Evolutionary conservation across 441 rosid genomes (phyloP).

Genomic region (Biscutella laevigata): DNA sequence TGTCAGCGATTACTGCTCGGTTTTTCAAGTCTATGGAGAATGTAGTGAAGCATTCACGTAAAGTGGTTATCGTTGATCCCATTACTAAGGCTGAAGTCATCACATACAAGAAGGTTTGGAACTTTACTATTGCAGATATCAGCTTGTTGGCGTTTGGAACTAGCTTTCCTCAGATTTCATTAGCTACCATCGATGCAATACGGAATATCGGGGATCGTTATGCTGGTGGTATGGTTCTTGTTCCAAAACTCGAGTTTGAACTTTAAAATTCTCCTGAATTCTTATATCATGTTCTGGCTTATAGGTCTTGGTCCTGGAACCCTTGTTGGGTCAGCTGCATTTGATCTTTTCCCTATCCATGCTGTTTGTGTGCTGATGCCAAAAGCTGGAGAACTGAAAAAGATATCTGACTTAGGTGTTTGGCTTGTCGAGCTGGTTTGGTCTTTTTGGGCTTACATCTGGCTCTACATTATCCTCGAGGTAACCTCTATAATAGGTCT

Average conservation of each 20-base stretch:
- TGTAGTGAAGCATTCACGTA: conserved; percentile 75
- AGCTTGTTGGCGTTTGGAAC: conserved; percentile 87
- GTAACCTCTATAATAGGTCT: conserved; percentile 29
- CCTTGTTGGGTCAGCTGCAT: conserved; percentile 96
- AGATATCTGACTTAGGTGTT: conserved; percentile 83
- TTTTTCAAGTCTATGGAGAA: conserved; percentile 90
- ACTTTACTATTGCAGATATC: conserved; percentile 79
- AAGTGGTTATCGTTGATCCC: conserved; percentile 59
- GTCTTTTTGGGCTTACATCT: conserved; percentile 96
- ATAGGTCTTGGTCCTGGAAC: conserved; percentile 95
- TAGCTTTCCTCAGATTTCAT: conserved; percentile 89
- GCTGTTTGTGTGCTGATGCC: conserved; percentile 94
- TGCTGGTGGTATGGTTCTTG: conserved; percentile 65
- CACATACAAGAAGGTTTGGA: conserved; percentile 74
- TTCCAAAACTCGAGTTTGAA: not conserved
- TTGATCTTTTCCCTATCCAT: conserved; percentile 90
- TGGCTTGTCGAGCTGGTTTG: conserved; percentile 94
- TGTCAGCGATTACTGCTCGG: conserved; percentile 74
- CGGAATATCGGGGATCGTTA: conserved; percentile 49
- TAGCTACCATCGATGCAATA: conserved; percentile 88
- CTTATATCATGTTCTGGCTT: conserved; percentile 2
- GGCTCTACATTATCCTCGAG: conserved; percentile 91
- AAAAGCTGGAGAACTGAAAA: conserved; percentile 84
- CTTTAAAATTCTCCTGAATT: not conserved
- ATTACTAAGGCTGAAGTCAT: conserved; percentile 36